Evolutionary conservation across 306 rosid species (phyloP), one percentile per base, ranked within the genome.

Genomic region (Adenanthera pavonina): DNA sequence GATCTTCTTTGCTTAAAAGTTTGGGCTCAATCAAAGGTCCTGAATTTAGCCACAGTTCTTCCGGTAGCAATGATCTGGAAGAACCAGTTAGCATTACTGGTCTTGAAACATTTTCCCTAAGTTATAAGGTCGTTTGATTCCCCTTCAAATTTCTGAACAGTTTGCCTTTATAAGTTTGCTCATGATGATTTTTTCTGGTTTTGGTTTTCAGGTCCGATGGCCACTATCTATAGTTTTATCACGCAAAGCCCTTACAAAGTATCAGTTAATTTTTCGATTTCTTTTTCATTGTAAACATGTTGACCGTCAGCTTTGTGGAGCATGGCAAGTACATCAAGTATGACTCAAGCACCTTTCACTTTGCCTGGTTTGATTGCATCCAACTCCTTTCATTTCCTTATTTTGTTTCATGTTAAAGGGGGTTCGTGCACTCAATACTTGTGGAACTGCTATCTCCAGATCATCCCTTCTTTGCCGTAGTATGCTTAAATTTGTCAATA

Each of bases 261-360:
- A 95, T 86, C 99, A 93, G 84, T 85, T 95, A 75, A 88, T 95
- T 86, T 95, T 95, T 79, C 95, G 92, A 83, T 95, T 89, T 87
- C 97, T 93, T 70, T 93, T 95, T 87, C 99, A 86, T 83, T 95
- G 97, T 79, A 95, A 95, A 82, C 96, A 95, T 34, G 99, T 95
- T 78, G 99, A 92, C 64, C 94, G 97, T 54, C 99, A 95, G 81
- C 95, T 95, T 54, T 91, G 99, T 81, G 95, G 95, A 84, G 99
- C 98, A 44, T 95, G 99, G 99, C 99, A 95, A 92, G 85, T 90
- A 59, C 98, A 95, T 89, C 99, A 95, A 85, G 99, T 95, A 90
- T 79, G 91, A 13, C 41, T 3, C 48, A 30, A 79, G 10, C 47
- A n/a, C 41, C 72, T 72, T 59, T 80, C 72, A 53, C 77, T 60